phyloP scores from a whole-genome alignment of 805 yeast genomes.

The Metschnikowia borealis region DNA sequence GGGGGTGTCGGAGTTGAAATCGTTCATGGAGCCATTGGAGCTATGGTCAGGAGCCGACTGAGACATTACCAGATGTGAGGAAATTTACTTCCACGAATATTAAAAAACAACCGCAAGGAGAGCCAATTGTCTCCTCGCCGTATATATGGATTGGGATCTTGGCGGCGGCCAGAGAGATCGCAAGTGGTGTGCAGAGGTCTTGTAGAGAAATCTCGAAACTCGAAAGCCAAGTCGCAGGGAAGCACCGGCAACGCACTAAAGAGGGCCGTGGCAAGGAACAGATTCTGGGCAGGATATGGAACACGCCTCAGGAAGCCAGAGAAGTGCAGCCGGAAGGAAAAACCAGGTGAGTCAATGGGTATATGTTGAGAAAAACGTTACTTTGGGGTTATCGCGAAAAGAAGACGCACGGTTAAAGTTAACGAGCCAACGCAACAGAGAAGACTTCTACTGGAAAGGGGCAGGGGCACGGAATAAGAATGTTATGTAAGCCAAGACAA shows the following conservation, averaged over 20 bases:
- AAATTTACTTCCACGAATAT: not conserved
- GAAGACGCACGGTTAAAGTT: conserved; percentile 4
- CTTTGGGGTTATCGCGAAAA: conserved; percentile 3
- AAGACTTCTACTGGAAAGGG: not conserved
- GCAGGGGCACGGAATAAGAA: not conserved
- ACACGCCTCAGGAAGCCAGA: not conserved
- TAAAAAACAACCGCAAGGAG: not conserved
- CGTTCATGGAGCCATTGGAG: not conserved
- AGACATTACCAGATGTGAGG: not conserved
- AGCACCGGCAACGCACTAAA: not conserved
- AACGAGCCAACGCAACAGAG: not conserved
- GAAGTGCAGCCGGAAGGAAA: not conserved
- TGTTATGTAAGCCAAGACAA: too few relatives aligned
- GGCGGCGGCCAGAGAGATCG: not conserved
- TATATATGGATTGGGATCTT: not conserved
- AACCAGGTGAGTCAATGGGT: not conserved
- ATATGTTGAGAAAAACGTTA: conserved; percentile 2
- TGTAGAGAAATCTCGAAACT: not conserved
- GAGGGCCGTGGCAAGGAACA: too few relatives aligned
- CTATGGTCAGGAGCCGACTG: not conserved
- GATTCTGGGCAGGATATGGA: not conserved
- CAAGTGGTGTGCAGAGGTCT: not conserved
- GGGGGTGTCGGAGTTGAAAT: not conserved
- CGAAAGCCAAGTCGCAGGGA: not conserved
- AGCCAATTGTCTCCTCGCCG: not conserved